phyloP scores from a whole-genome alignment of 805 yeast species.

The Metschnikowia lochheadii region DNA sequence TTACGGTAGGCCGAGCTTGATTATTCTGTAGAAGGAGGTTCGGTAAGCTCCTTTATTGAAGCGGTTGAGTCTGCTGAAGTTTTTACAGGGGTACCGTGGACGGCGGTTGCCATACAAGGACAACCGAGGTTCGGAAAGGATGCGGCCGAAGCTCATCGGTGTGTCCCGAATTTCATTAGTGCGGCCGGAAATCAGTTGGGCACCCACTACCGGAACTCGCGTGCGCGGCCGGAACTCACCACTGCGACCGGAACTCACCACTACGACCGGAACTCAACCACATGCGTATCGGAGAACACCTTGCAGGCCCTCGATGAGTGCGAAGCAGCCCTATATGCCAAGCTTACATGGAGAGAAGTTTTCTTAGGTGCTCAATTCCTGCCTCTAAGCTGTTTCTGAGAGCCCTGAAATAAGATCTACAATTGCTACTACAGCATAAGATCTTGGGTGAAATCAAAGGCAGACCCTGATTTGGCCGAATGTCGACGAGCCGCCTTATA shows the following conservation, averaged over 20 bases:
- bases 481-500: not conserved
- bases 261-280: not conserved
- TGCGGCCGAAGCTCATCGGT: not conserved
- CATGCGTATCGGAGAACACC: not conserved
- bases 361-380: no score
- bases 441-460: not conserved
- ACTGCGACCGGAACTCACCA: not conserved
- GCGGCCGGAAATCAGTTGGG: not conserved
- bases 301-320: not conserved
- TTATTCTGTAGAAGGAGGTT: no score
- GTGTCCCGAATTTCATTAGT: not conserved
- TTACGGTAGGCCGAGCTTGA: no score
- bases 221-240: not conserved
- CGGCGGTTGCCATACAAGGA: no score
- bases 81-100: no score
- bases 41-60: no score
- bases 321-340: not conserved
- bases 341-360: not conserved
- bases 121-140: not conserved
- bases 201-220: not conserved
- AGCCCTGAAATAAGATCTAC: no score
- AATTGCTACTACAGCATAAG: not conserved
- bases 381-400: no score
- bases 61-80: no score
- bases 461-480: not conserved